Conservation (phyloP, 2,329 filamentous ascomycete species). For the Epichloe glyceriae region DNA sequence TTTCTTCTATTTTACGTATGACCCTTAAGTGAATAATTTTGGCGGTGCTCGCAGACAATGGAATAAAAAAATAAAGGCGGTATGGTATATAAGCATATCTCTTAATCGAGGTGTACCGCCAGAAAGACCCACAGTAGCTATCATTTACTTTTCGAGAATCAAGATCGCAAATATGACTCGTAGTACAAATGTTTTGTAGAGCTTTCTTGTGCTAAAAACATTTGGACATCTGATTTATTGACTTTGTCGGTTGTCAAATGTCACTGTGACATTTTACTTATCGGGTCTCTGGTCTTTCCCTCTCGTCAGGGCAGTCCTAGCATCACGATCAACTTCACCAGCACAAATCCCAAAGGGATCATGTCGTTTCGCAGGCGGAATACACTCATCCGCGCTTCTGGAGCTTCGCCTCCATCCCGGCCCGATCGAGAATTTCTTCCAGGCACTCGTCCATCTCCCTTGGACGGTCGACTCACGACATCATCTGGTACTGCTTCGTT, state of each 20-base stretch:
- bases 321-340: neutral
- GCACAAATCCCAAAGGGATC: neutral
- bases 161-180: neutral
- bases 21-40: neutral
- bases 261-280: neutral
- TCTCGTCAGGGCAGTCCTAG: neutral
- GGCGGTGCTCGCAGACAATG: neutral
- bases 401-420: constrained; percentile 10
- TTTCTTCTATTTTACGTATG: too few species aligned
- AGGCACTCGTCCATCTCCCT: constrained; percentile 66
- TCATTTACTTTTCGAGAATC: neutral
- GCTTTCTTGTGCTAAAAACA: too few species aligned
- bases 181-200: too few species aligned
- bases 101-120: constrained; percentile 13
- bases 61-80: neutral
- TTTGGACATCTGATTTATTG: too few species aligned
- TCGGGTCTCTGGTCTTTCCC: neutral
- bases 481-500: constrained; percentile 84
- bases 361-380: constrained; percentile 50
- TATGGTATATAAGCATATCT: constrained; percentile 8
- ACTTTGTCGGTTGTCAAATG: too few species aligned
- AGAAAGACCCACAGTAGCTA: neutral
- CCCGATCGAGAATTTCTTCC: constrained; percentile 26
- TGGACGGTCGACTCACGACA: constrained; percentile 77
- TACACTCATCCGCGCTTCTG: constrained; percentile 31